Conservation (phyloP, 1,284 basidiomycete species). For the Puccinia novopanici region DNA sequence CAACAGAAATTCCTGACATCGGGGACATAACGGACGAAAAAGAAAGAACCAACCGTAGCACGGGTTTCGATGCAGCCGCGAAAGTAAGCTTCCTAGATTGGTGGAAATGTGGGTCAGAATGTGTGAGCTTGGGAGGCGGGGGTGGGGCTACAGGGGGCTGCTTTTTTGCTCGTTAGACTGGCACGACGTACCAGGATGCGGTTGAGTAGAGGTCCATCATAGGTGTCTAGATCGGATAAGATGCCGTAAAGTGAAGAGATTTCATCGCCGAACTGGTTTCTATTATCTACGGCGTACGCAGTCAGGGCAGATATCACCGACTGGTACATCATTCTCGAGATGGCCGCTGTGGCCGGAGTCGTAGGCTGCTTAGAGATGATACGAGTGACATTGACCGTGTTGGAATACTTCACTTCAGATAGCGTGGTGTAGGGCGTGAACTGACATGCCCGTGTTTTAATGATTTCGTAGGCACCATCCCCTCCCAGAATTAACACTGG, state of each 20-base stretch:
- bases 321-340: neutral
- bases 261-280: conserved; percentile 34
- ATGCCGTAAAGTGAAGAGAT: conserved; percentile 8
- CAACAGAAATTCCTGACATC: neutral
- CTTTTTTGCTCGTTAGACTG: too few relatives aligned
- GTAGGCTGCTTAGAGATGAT: conserved; percentile 13
- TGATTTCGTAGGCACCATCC: conserved; percentile 21
- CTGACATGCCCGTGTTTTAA: conserved; percentile 23
- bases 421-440: conserved; percentile 22
- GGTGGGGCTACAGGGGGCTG: too few relatives aligned
- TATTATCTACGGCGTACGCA: neutral
- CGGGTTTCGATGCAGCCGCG: conserved; percentile 10
- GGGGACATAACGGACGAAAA: neutral
- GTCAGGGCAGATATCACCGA: neutral
- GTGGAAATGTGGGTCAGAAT: neutral
- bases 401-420: conserved; percentile 22
- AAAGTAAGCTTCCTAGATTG: conserved; percentile 26
- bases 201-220: conserved; percentile 19
- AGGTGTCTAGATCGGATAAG: neutral
- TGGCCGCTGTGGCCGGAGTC: neutral
- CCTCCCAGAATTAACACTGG: conserved; percentile 33
- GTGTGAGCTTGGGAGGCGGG: neutral
- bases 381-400: conserved; percentile 11
- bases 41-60: conserved; percentile 15
- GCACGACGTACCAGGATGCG: neutral